Evolutionary conservation across 352 stramenopile genomes (phyloP).

Genomic region (Lagenidium giganteum): DNA sequence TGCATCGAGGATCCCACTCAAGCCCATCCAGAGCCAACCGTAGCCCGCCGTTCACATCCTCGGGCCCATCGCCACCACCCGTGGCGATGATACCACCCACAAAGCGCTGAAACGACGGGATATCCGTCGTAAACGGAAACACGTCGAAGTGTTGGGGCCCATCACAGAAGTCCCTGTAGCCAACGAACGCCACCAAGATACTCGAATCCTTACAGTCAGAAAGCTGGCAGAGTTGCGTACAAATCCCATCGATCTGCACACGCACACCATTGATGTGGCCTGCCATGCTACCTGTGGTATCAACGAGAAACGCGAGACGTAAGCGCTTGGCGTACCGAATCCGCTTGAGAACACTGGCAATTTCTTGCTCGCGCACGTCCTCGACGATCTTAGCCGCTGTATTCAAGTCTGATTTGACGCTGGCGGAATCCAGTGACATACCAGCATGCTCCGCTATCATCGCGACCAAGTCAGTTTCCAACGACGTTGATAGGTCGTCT

Average conservation of each 20-base stretch:
- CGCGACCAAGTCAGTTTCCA: too few species aligned
- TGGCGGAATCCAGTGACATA: not conserved
- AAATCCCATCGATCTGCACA: constrained; percentile 23
- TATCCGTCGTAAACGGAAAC: constrained; percentile 23
- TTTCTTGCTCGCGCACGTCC: not conserved
- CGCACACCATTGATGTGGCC: constrained; percentile 24
- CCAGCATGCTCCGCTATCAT: too few species aligned
- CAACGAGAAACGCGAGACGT: constrained; percentile 11
- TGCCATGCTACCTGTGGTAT: constrained; percentile 15
- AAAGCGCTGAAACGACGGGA: constrained; percentile 26
- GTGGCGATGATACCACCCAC: constrained; percentile 11
- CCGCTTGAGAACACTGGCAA: not conserved
- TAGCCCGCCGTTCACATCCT: constrained; percentile 36
- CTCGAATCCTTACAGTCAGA: constrained; percentile 14
- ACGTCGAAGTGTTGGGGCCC: constrained; percentile 26
- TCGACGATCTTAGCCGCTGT: not conserved
- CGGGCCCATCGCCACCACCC: constrained; percentile 20
- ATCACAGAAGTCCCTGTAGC: constrained; percentile 29
- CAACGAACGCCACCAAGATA: constrained; percentile 31
- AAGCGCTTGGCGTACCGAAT: constrained; percentile 2
- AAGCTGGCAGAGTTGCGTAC: too few species aligned
- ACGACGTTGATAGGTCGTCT: too few species aligned
- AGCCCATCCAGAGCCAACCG: constrained; percentile 16
- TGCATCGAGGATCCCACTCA: constrained; percentile 15
- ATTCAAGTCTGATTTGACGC: not conserved